Conservation (phyloP, 805 yeast species). For the Sporopachydermia quercuum region DNA sequence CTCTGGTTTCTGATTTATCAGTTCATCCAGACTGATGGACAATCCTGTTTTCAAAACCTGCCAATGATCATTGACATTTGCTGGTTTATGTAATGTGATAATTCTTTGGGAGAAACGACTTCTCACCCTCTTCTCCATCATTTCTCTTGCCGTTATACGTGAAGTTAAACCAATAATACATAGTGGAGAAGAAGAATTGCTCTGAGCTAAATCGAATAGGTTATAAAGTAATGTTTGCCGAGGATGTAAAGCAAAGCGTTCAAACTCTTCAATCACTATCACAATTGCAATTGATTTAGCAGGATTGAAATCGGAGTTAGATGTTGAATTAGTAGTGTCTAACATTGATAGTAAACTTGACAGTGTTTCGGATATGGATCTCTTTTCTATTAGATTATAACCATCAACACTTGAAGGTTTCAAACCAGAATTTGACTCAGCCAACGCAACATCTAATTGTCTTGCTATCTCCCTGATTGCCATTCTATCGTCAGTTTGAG, state of each 20-base stretch:
- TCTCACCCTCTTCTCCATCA: slow-evolving; percentile 80
- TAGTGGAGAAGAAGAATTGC: slow-evolving; percentile 48
- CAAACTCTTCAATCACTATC: slow-evolving; percentile 76
- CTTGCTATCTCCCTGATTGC: slow-evolving; percentile 81
- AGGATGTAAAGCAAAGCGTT: slow-evolving; percentile 51
- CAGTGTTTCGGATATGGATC: slow-evolving; percentile 46
- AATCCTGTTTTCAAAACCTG: slow-evolving; percentile 29
- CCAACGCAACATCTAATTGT: slow-evolving; percentile 47
- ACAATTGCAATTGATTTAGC: slow-evolving; percentile 38
- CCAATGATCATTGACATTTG: slow-evolving; percentile 34
- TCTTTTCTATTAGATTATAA: slow-evolving; percentile 28
- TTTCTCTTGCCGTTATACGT: slow-evolving; percentile 60
- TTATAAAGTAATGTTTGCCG: slow-evolving; percentile 82
- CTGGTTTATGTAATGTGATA: slow-evolving; percentile 40
- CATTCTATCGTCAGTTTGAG: slow-evolving; percentile 57
- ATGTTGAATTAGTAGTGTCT: slow-evolving; percentile 21
- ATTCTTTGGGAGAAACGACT: slow-evolving; percentile 78
- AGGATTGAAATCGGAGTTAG: slow-evolving; percentile 8
- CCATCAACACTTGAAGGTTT: slow-evolving; percentile 12
- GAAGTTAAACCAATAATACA: slow-evolving; percentile 72
- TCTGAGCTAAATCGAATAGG: slow-evolving; percentile 74
- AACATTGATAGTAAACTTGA: slow-evolving; percentile 38
- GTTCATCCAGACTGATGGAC: slow-evolving; percentile 12
- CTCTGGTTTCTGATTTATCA: slow-evolving; percentile 10
- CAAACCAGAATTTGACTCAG: slow-evolving; percentile 10